Conservation (phyloP, 331 rosid species). For the Acacia concinna region DNA sequence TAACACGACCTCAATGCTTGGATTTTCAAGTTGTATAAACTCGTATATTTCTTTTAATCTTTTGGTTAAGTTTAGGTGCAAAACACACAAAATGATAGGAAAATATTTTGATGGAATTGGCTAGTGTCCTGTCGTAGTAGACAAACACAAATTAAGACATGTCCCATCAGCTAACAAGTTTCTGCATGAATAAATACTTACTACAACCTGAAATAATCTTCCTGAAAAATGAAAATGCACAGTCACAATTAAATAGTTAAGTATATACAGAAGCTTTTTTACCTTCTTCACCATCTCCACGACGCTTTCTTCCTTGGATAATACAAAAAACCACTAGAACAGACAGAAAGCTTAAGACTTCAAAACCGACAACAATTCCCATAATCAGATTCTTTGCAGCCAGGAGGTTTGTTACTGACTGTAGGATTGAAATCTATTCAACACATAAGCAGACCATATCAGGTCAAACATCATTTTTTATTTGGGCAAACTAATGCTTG, state of each 20-base stretch:
- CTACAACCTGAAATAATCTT: background rate
- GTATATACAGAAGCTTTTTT: background rate
- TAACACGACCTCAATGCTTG: background rate
- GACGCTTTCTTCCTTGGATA: constrained; percentile 50
- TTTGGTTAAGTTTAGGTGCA: background rate
- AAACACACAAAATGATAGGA: background rate
- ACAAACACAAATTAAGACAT: constrained; percentile 9
- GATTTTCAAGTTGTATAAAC: background rate
- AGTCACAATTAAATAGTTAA: background rate
- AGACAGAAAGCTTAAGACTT: constrained; percentile 42
- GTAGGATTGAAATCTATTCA: constrained; percentile 60
- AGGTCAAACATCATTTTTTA: background rate
- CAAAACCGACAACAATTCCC: constrained; percentile 58
- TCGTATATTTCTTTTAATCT: background rate
- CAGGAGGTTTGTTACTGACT: constrained; percentile 58
- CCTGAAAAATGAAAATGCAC: background rate
- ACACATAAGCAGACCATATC: constrained; percentile 9
- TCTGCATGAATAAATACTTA: background rate
- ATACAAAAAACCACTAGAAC: constrained; percentile 31
- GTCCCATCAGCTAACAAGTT: background rate
- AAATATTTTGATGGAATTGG: background rate
- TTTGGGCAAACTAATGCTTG: background rate
- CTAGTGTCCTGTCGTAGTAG: background rate
- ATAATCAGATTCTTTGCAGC: constrained; percentile 44
- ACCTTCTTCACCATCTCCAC: constrained; percentile 56